Conservation (phyloP, 1,284 basidiomycete species). For the Malassezia globosa region DNA sequence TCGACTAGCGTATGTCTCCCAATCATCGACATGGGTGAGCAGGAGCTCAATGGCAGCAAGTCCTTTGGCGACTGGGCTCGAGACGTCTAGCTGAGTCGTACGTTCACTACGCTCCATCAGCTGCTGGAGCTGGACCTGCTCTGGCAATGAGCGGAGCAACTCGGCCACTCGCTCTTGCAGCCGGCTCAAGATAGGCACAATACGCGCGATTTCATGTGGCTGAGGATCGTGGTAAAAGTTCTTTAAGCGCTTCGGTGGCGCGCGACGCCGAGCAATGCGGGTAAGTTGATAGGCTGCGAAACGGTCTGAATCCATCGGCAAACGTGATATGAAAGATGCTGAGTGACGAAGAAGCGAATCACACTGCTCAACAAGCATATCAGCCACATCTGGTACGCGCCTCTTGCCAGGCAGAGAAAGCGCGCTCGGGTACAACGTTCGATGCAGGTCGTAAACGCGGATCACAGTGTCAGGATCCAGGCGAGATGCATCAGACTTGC, state of each 20-base stretch:
- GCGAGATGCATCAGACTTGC: background rate
- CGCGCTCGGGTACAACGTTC: constrained; percentile 20
- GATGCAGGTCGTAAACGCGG: constrained; percentile 25
- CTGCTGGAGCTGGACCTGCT: constrained; percentile 88
- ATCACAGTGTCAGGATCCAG: background rate
- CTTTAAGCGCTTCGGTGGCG: constrained; percentile 9
- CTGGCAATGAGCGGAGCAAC: constrained; percentile 77
- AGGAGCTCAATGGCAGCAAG: constrained; percentile 77
- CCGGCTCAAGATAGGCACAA: constrained; percentile 24
- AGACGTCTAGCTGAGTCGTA: constrained; percentile 58
- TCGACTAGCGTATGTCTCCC: constrained; percentile 85
- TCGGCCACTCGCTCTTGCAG: constrained; percentile 22
- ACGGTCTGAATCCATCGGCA: constrained; percentile 21
- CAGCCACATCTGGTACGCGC: background rate
- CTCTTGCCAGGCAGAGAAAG: background rate
- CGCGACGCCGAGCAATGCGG: constrained; percentile 4
- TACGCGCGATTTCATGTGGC: constrained; percentile 24
- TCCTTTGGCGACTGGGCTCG: constrained; percentile 69
- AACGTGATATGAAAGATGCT: background rate
- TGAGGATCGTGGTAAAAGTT: constrained; percentile 43
- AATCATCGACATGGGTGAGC: constrained; percentile 79
- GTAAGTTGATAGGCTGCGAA: constrained; percentile 27
- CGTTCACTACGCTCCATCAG: constrained; percentile 64
- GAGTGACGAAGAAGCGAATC: background rate
- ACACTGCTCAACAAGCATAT: background rate